phyloP scores from a whole-genome alignment of 495 filamentous ascomycete species.

The Tuber magnatum region DNA sequence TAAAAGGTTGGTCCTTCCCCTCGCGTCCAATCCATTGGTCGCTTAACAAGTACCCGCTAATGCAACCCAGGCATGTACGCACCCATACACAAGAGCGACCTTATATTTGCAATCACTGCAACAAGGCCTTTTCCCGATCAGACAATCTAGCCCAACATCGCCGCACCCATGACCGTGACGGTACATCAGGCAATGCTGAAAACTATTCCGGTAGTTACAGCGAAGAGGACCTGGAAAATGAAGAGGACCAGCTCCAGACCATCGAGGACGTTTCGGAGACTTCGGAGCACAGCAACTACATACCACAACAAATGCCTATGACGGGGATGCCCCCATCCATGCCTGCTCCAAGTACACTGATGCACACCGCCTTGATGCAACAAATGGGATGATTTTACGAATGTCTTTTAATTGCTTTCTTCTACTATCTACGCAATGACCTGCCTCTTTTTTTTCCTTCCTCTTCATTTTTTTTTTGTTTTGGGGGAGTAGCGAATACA shows the following conservation, averaged over 20 bases:
- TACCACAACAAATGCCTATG: constrained; percentile 44
- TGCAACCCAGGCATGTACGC: constrained; percentile 78
- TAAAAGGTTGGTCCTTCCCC: constrained; percentile 70
- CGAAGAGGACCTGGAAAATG: constrained; percentile 45
- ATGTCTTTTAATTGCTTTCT: constrained; percentile 26
- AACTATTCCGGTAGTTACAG: constrained; percentile 35
- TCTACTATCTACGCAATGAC: constrained; percentile 6
- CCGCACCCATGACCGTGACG: constrained; percentile 79
- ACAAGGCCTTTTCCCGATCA: constrained; percentile 94
- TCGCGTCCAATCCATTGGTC: constrained; percentile 48
- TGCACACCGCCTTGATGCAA: constrained; percentile 43
- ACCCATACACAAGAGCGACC: constrained; percentile 99
- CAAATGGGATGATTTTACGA: constrained; percentile 39
- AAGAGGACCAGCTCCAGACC: constrained; percentile 52
- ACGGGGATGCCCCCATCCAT: constrained; percentile 46
- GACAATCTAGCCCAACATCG: constrained; percentile 99
- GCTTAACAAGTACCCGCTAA: constrained; percentile 54
- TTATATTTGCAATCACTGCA: constrained; percentile 93
- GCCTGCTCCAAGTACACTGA: constrained; percentile 47
- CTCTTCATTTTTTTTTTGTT: constrained; percentile 9
- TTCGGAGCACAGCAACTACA: constrained; percentile 38
- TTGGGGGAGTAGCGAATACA: constrained; percentile 12
- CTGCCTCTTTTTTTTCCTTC: constrained; percentile 14
- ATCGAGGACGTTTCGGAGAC: constrained; percentile 52
- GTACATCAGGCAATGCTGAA: constrained; percentile 40